Conservation (phyloP, 2,329 filamentous ascomycete species). For the Pseudogymnoascus sp. region DNA sequence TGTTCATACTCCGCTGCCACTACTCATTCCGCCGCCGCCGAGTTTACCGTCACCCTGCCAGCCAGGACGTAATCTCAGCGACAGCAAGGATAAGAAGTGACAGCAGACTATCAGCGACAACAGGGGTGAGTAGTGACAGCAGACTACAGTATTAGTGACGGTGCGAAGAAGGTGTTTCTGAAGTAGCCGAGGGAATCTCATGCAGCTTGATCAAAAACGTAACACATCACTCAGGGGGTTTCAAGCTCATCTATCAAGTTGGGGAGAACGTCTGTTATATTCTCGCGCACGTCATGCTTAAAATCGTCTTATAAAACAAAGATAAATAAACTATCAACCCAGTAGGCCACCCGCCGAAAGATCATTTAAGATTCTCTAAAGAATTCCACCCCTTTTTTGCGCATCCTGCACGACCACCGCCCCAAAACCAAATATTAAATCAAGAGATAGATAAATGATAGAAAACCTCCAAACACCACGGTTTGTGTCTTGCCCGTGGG, state of each 20-base stretch:
- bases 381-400: background rate
- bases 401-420: background rate
- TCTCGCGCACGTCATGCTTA: background rate
- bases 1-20: too few species aligned
- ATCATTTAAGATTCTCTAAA: background rate
- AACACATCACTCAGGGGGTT: background rate
- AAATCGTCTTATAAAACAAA: background rate
- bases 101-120: background rate
- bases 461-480: background rate
- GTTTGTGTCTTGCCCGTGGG: background rate
- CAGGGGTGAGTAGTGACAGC: background rate
- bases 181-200: background rate
- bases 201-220: background rate
- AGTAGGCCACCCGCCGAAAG: background rate
- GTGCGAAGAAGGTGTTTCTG: background rate
- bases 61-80: background rate
- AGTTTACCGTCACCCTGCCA: too few species aligned
- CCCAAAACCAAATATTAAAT: conserved; percentile 3
- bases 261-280: background rate
- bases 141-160: background rate
- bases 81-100: background rate
- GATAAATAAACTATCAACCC: background rate
- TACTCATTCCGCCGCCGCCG: too few species aligned
- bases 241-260: background rate
- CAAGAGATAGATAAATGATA: conserved; percentile 1